Percentiles rank a stretch among this genome's conserved stretches.
phyloP scores from a whole-genome alignment of 139 green algal genomes.

The Parachlorella kessleri region DNA sequence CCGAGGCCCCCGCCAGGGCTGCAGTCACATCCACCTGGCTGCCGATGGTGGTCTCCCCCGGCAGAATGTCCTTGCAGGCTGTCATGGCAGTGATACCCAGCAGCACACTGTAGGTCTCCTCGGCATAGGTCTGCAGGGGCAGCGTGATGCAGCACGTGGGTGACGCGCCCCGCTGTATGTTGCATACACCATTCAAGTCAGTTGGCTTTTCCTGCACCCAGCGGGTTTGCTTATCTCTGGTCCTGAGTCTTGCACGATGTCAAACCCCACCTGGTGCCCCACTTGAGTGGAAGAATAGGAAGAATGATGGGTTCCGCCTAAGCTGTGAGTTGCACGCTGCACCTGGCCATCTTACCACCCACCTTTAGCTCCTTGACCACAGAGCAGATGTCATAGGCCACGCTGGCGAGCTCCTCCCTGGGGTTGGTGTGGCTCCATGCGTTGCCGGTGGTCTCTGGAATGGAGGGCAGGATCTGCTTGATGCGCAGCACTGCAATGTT shows the following conservation, averaged over 20 bases:
- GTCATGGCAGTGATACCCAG: slow-evolving; percentile 5
- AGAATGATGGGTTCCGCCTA: background rate
- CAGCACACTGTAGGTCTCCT: slow-evolving; percentile 4
- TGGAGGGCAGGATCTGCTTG: slow-evolving; percentile 5
- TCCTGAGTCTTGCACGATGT: background rate
- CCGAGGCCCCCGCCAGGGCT: too few species aligned
- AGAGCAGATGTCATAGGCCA: background rate
- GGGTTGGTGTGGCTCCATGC: slow-evolving; percentile 9
- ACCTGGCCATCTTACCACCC: background rate
- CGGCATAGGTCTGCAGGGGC: background rate
- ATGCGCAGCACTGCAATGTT: slow-evolving; percentile 12
- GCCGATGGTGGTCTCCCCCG: background rate
- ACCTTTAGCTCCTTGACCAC: slow-evolving; percentile 8
- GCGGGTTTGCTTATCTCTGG: background rate
- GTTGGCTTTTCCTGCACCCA: background rate
- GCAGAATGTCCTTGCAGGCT: background rate
- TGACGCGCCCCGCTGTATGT: too few species aligned
- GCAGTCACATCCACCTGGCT: background rate
- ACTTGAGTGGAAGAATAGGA: background rate
- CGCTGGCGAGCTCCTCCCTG: background rate
- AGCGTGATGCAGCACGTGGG: background rate
- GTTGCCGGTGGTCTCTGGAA: slow-evolving; percentile 19
- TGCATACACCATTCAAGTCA: too few species aligned
- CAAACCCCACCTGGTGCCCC: background rate
- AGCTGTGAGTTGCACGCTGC: background rate